Evolutionary conservation across 2,329 filamentous ascomycete species (phyloP).

Genomic region (Colletotrichum paranaense): DNA sequence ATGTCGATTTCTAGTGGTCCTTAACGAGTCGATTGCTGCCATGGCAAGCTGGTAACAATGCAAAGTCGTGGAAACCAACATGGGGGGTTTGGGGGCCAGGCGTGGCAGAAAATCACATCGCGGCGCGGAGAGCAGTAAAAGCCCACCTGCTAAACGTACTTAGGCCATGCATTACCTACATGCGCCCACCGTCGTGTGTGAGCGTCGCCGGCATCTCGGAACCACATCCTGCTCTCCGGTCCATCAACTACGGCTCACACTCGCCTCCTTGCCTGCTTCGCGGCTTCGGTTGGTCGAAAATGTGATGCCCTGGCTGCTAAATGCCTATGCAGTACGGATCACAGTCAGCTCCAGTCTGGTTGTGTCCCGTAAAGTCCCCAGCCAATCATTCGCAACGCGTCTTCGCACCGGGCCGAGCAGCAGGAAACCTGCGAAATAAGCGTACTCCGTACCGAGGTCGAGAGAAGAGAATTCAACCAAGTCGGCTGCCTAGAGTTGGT

Average conservation of each 20-base stretch:
- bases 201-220: conserved; percentile 10
- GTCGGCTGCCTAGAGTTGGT: not conserved
- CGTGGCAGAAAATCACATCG: not conserved
- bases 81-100: not conserved
- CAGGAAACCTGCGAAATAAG: not conserved
- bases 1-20: conserved; percentile 7
- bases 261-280: not conserved
- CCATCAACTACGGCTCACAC: not conserved
- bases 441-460: conserved; percentile 5
- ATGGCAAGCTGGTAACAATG: not conserved
- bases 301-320: not conserved
- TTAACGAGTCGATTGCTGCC: conserved; percentile 1
- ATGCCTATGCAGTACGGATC: not conserved
- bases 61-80: conserved; percentile 4
- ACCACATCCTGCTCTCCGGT: conserved; percentile 4
- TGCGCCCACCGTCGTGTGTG: conserved; percentile 10
- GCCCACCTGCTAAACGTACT: not conserved
- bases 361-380: not conserved
- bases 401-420: not conserved
- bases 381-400: not conserved
- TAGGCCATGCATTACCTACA: not conserved
- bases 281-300: not conserved
- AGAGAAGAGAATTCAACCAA: not conserved
- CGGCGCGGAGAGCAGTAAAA: not conserved
- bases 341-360: not conserved